Base-by-base conservation (phyloP, 2,329 filamentous ascomycete genomes). In the Colletotrichum sp. region DNA sequence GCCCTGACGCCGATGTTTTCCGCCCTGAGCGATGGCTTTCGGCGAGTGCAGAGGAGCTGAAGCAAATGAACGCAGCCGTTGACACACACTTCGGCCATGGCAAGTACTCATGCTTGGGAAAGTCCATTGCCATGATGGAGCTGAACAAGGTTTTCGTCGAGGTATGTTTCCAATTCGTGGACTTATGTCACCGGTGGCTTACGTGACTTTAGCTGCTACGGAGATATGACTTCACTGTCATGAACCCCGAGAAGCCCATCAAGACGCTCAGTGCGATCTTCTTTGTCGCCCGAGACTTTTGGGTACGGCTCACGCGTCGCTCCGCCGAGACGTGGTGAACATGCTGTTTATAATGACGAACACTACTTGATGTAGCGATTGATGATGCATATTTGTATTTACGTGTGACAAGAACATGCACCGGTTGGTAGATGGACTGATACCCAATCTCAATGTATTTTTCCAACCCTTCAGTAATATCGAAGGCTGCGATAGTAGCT, bases 11-110 rank as follows among this genome's bases (percentile, higher is more conserved):
- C 10, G 88, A 90, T 57, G 79, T 80, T 0, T 93, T 93, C 79
- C 85, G 85, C 5, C 92, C 92, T 0, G 89, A 89, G 69, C 85
- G 92, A 39, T 93, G 91, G 89, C 82, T 93, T 4, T 73, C 62
- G 5, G 82, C 81, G 1, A 79, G 81, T 0, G 78, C 77, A 2
- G 82, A 82, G 0, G 80, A 84, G 36, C 74, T 85, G 13, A 81
- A 75, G 21, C 79, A 76, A 2, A 88, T 88, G 83, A 79, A 81
- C 8, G 79, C 80, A 1, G 85, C 84, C 0, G 71, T 86, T 21
- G 88, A 89, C 34, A 81, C 86, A 3, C 81, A 87, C 15, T 90
- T 90, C 75, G 87, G 88, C 1, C 81, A 84, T n/a, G 88, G 88
- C 1, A 84, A 84, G 36, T 88, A 84, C 52, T 80, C 82, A 44